Evolutionary conservation across 495 filamentous ascomycete species (phyloP), one percentile per base, ranked within the genome.

Genomic region (Penicillium cinerascens): DNA sequence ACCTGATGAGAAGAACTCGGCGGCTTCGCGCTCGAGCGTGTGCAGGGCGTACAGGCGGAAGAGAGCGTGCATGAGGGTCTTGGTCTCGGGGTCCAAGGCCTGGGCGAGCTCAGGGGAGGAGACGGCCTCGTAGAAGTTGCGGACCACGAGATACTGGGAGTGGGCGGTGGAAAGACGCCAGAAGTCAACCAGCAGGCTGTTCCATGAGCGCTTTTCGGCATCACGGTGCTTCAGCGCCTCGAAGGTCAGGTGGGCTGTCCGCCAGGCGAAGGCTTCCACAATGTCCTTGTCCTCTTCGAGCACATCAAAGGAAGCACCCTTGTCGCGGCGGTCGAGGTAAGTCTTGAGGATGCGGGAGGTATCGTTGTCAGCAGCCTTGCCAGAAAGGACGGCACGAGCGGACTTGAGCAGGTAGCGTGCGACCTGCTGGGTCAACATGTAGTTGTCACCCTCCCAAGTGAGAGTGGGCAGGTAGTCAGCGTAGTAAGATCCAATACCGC

Each of bases 391-490:
- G 16, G 81, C 73, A 37, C 84, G 80, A 3, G 84, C 84, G 41
- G 82, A 80, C 70, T 85, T 85, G 43, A 85, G 71, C 35, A 85
- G 73, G 58, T 88, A 88, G 55, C 85, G 76, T 4, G 85, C 82
- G n/a, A 88, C 86, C 72, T 91, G 87, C 59, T 89, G 87, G 29
- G 84, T 85, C 42, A 89, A 71, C 83, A 89, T 88, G 61, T 86
- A 88, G 70, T 89, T 89, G 65, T 89, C 87, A 37, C 87, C 84
- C 42, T 74, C 73, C 73, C 72, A 77, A 11, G 86, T 89, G 22
- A 83, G 75, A 0, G 84, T 87, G 17, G 87, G 83, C 0, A 88
- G 73, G 62, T 87, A 85, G 56, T 87, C 83, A 6, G 87, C 72
- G 63, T 87, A 89, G 72, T 78, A 82, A 6, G 78, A 58, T 4